These are phyloP conservation scores for Brassica cretica DNA, from an alignment of 345 rosid species.

Conservation along the genomic window DNA sequence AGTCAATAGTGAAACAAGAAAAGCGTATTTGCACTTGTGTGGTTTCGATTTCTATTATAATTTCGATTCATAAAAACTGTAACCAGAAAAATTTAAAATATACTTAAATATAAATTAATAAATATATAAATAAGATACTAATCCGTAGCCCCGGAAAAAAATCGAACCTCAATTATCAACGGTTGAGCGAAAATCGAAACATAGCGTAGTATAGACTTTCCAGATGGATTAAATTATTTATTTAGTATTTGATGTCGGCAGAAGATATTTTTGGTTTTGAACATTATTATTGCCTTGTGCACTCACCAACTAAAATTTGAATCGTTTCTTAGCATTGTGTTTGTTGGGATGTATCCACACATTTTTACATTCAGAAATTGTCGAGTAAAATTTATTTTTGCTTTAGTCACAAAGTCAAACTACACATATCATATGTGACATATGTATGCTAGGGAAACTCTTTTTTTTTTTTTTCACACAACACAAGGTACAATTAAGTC, in stretches of 20 bases:
- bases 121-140: not conserved
- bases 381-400: not conserved
- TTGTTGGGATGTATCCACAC: not conserved
- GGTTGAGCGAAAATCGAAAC: not conserved
- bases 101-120: not conserved
- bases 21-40: not conserved
- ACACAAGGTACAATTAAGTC: too few species aligned
- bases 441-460: too few species aligned
- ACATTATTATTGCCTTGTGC: not conserved
- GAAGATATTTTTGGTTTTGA: not conserved
- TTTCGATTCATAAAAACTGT: not conserved
- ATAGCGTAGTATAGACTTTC: not conserved
- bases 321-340: not conserved
- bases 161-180: not conserved
- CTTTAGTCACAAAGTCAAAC: too few species aligned
- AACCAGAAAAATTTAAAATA: not conserved
- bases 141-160: not conserved
- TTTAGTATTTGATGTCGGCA: slow-evolving; percentile 29
- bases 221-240: not conserved
- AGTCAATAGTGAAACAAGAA: not conserved
- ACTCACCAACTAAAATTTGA: not conserved
- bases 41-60: not conserved
- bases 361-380: not conserved
- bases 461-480: too few species aligned
- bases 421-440: too few species aligned